Evolutionary conservation across 306 rosid genomes (phyloP), one percentile per base, ranked within the genome.

Genomic region (Astragalus membranaceus): DNA sequence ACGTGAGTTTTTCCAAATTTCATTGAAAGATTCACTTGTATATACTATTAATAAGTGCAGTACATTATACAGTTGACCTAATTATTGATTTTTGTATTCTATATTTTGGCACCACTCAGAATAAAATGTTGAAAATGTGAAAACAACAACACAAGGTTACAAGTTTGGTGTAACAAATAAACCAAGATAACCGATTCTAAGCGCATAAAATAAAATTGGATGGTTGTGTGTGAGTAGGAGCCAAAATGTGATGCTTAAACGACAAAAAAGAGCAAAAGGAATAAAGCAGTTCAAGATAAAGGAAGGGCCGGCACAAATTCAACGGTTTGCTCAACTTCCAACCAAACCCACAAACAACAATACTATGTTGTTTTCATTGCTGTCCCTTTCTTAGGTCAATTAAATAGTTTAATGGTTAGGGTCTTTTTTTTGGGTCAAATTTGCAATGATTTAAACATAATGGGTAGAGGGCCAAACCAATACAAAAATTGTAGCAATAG

Each of bases 271-370:
- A 46, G 73, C 41, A 44, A 0, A 33, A 51, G 36, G 64, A 44
- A 64, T 50, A 58, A 57, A 70, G 20, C 6, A 35, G 68, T 33
- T 36, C 16, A 42, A 54, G 30, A 10, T 0, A 15, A 39, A n/a
- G 23, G 14, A 5, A 69, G 26, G 55, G 65, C n/a, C 65, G 75
- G 79, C 70, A 67, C 23, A 36, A 0, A 67, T 67, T 75, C 75
- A 67, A 67, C 37, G 39, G 42, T 67, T 75, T 39, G 80, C 63
- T 58, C 80, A 75, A 57, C 62, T 23, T 57, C 69, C 80, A 35
- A 49, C 70, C 64, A 67, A 75, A 58, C 63, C 74, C 74, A 46
- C 9, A 3, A 26, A 7, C 30, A n/a, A n/a, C n/a, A 26, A 39
- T 7, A 7, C 3, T 75, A 16, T 36, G 75, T 67, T 46, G 74